Percentiles rank a stretch among this genome's conserved stretches.
These are phyloP conservation scores for Saccharomyces hybrid DNA, from an alignment of 1,139 yeast genomes.

Conservation along the genomic window DNA sequence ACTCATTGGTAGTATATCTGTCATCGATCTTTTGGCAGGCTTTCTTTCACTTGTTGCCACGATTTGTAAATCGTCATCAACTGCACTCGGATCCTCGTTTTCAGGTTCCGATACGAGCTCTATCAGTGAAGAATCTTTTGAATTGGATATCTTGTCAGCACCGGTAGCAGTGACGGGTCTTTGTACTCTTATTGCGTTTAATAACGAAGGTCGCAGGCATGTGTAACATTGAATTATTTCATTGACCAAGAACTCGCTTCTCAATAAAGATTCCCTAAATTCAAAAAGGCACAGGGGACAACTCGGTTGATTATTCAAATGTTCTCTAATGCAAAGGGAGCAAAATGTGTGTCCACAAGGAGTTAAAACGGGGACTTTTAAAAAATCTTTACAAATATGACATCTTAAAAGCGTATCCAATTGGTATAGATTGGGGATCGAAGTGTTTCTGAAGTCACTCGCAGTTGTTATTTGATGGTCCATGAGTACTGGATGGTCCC, in stretches of 20 bases:
- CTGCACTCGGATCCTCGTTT: slow-evolving; percentile 8
- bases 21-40: slow-evolving; percentile 12
- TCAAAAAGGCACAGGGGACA: slow-evolving; percentile 81
- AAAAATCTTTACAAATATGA: slow-evolving; percentile 83
- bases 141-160: background rate
- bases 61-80: slow-evolving; percentile 29
- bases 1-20: background rate
- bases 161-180: slow-evolving; percentile 1
- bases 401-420: slow-evolving; percentile 74
- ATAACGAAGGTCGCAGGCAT: slow-evolving; percentile 35
- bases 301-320: slow-evolving; percentile 47
- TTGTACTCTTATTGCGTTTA: slow-evolving; percentile 11
- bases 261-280: slow-evolving; percentile 61
- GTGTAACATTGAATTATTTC: slow-evolving; percentile 57
- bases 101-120: slow-evolving; percentile 14
- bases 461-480: slow-evolving; percentile 48
- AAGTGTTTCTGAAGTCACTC: slow-evolving; percentile 54
- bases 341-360: slow-evolving; percentile 89
- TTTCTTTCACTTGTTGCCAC: slow-evolving; percentile 16
- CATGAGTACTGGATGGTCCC: background rate
- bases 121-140: slow-evolving; percentile 10
- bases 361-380: slow-evolving; percentile 76
- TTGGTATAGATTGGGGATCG: slow-evolving; percentile 48
- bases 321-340: slow-evolving; percentile 77
- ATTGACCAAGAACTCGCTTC: slow-evolving; percentile 64